Percentiles rank a stretch among this genome's conserved stretches.
These are phyloP conservation scores for Telfairia occidentalis DNA, from an alignment of 331 rosid species.

Conservation along the genomic window DNA sequence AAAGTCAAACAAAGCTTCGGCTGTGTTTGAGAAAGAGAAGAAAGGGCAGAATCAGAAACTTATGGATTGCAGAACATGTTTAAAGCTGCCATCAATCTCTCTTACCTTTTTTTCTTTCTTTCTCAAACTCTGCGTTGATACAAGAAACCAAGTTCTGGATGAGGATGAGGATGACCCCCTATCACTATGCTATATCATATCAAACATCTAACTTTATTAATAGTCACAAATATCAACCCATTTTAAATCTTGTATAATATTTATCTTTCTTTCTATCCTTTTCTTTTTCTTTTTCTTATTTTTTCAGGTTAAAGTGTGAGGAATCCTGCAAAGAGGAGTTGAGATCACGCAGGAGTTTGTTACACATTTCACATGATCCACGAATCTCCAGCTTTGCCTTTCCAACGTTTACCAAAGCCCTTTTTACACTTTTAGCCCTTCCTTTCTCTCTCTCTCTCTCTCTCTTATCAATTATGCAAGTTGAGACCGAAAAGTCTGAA, in stretches of 20 bases:
- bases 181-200: neutral
- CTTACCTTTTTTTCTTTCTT: neutral
- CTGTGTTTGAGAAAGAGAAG: neutral
- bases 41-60: neutral
- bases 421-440: conserved; percentile 1
- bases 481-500: conserved; percentile 3
- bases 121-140: neutral
- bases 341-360: conserved; percentile 42
- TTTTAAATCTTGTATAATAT: neutral
- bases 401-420: conserved; percentile 33
- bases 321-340: conserved; percentile 29
- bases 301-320: conserved; percentile 7
- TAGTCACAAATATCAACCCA: neutral
- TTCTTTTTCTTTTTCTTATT: neutral
- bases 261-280: neutral
- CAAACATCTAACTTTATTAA: conserved; percentile 1
- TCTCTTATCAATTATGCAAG: conserved; percentile 6
- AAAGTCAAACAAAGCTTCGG: neutral
- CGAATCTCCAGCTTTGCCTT: conserved; percentile 40
- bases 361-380: conserved; percentile 57
- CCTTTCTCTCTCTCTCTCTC: neutral
- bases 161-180: neutral
- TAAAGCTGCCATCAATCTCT: neutral
- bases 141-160: neutral
- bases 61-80: neutral